These are phyloP conservation scores for Beta lomatogona DNA, from an alignment of 179 eudicot species.

Conservation along the genomic window DNA sequence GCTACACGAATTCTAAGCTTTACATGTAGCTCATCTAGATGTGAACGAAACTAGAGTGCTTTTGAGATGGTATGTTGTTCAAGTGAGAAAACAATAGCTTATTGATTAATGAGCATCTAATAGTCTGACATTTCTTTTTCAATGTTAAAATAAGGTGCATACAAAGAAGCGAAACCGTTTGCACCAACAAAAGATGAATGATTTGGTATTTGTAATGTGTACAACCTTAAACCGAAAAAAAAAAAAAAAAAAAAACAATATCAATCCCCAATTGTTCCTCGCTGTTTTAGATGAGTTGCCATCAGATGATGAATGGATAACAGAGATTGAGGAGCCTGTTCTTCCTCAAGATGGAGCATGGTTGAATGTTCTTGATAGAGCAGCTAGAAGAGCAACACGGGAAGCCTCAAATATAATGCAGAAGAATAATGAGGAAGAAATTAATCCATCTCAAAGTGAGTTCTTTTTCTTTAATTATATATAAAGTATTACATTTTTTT, in stretches of 20 bases:
- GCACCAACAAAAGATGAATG: slow-evolving; percentile 16
- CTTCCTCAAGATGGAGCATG: neutral
- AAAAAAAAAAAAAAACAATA: neutral
- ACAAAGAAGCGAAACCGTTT: slow-evolving; percentile 5
- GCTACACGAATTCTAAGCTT: neutral
- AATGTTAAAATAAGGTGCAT: slow-evolving; percentile 10
- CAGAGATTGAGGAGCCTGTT: neutral
- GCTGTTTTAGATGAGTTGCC: neutral
- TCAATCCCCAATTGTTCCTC: neutral
- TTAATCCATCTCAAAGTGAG: too few relatives aligned
- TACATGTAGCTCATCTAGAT: neutral
- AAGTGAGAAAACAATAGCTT: too few relatives aligned
- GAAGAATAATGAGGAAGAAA: too few relatives aligned
- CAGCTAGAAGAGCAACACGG: neutral
- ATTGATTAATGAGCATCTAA: neutral
- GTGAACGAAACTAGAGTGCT: neutral
- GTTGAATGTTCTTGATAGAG: slow-evolving; percentile 1
- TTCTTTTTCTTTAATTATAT: too few relatives aligned
- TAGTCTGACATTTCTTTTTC: neutral
- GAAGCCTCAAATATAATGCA: neutral
- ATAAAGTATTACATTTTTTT: too few relatives aligned
- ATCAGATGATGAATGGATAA: slow-evolving; percentile 6
- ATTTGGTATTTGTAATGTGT: neutral
- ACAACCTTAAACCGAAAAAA: neutral
- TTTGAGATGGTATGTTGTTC: neutral